Base-by-base conservation (phyloP, 2,329 filamentous ascomycete species). In the Stemphylium beticola region DNA sequence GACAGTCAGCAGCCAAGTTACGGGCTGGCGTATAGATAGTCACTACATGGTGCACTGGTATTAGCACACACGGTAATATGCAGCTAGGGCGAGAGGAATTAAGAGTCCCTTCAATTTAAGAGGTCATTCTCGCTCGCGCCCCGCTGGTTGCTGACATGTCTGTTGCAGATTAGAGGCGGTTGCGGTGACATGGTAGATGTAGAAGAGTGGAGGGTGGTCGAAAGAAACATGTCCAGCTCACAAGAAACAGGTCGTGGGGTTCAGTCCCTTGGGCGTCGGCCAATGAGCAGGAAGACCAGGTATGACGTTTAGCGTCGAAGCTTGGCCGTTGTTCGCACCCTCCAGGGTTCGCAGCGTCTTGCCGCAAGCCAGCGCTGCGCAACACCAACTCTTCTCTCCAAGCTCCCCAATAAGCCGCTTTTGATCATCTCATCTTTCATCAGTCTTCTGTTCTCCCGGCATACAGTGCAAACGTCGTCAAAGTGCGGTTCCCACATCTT, bases 401-500 rank as follows among this genome's bases (percentile, higher is more conserved):
- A 39, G 37, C 49, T 47, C 15, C 39, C 33, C 15, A 38, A 17
- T 34, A 17, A 47, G 32, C 34, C 46, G 22, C 38, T 39, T 36
- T 26, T 31, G 9, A 18, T 45, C 53, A 49, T 45, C 38, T 51
- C 42, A 34, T 49, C 39, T 34, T 37, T 36, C 47, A 46, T 49
- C 47, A 38, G 47, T 18, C 52, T 15, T 22, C 24, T 18, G 31
- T 15, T 24, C n/a, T 34, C 15, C 45, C 36, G 12, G 40, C 24
- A 38, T 44, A 29, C 33, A 37, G 39, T 24, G 39, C 42, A 44
- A 32, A 59, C 38, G 39, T 61, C 60, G 66, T 58, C 68, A 72
- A 71, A 51, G 61, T 72, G 69, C 67, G 69, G 62, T 72, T 68
- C 61, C 66, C 69, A 67, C 67, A 71, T 50, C 68, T 72, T 53